These are phyloP conservation scores for Zymoseptoria passerinii DNA, from an alignment of 2,329 filamentous ascomycete species.

Conservation along the genomic window DNA sequence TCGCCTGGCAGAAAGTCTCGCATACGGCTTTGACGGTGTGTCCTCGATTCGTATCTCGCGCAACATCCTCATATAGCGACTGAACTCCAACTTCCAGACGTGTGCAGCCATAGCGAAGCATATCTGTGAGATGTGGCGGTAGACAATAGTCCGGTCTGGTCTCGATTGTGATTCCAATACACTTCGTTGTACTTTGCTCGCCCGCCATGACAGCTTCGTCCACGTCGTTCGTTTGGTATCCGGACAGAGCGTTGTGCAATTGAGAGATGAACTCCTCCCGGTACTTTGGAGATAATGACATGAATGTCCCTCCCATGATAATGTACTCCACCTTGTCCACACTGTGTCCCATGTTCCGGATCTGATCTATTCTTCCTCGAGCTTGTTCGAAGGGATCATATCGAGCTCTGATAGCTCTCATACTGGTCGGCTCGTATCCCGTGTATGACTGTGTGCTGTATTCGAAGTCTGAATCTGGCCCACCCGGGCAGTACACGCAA, in stretches of 20 bases:
- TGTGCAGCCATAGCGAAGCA: constrained; percentile 97
- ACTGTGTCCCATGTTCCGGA: constrained; percentile 88
- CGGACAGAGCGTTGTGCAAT: constrained; percentile 91
- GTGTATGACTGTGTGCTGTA: constrained; percentile 99
- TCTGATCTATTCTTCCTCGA: constrained; percentile 88
- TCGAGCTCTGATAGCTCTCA: constrained; percentile 92
- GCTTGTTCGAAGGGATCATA: constrained; percentile 99
- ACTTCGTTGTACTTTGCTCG: constrained; percentile 95
- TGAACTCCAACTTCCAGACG: constrained; percentile 91
- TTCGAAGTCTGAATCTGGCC: constrained; percentile 96
- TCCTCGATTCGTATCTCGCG: constrained; percentile 92
- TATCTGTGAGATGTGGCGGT: constrained; percentile 87
- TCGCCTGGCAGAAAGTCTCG: constrained; percentile 93
- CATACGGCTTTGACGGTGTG: constrained; percentile 93
- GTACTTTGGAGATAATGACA: constrained; percentile 86
- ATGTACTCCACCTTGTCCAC: constrained; percentile 99
- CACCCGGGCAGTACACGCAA: constrained; percentile 96
- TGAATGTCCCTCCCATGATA: constrained; percentile 99
- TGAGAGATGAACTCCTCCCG: constrained; percentile 90
- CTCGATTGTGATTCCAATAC: constrained; percentile 97
- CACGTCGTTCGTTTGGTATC: constrained; percentile 88
- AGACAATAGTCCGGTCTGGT: constrained; percentile 94
- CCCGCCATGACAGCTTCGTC: constrained; percentile 92
- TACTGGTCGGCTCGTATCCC: constrained; percentile 95
- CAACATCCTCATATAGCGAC: constrained; percentile 94